These are phyloP conservation scores for Roridomyces roridus DNA, from an alignment of 768 basidiomycete genomes.

Conservation along the genomic window DNA sequence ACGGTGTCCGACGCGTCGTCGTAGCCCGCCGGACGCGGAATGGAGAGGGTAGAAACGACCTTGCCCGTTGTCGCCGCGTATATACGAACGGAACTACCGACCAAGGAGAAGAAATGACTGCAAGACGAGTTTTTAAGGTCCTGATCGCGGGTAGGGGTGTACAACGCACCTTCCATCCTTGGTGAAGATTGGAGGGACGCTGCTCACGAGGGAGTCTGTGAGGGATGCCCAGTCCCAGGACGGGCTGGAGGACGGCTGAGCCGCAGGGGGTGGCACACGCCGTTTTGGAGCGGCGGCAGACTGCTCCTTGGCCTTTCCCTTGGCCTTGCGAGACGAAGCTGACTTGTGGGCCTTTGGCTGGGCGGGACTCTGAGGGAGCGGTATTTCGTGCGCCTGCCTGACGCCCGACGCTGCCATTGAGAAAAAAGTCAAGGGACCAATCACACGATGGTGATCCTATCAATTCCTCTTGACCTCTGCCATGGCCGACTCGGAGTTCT, in stretches of 20 bases:
- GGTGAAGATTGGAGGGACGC: constrained; percentile 79
- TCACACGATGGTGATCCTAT: no score
- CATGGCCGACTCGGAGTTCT: no score
- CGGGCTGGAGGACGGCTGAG: constrained; percentile 28
- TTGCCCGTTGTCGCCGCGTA: constrained; percentile 80
- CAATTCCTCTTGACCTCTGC: no score
- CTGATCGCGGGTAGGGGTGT: constrained; percentile 18
- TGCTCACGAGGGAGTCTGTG: constrained; percentile 69
- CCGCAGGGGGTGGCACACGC: constrained; percentile 18
- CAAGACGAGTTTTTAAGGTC: constrained; percentile 5
- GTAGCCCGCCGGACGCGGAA: constrained; percentile 44
- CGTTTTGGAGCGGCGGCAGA: constrained; percentile 28
- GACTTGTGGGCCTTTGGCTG: constrained; percentile 25
- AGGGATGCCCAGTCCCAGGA: constrained; percentile 75
- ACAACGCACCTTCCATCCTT: constrained; percentile 79
- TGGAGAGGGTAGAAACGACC: constrained; percentile 82
- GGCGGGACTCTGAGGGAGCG: constrained; percentile 36
- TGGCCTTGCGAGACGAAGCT: constrained; percentile 49
- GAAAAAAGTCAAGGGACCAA: constrained; percentile 37
- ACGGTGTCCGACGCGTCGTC: constrained; percentile 56
- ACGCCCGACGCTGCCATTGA: constrained; percentile 51
- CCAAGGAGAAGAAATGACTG: constrained; percentile 90
- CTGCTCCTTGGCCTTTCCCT: constrained; percentile 52
- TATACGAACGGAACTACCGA: constrained; percentile 84
- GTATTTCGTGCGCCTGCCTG: constrained; percentile 44